Evolutionary conservation across 1,284 basidiomycete genomes (phyloP), one percentile per base, ranked within the genome.

Genomic region (Ceratobasidium sp.): DNA sequence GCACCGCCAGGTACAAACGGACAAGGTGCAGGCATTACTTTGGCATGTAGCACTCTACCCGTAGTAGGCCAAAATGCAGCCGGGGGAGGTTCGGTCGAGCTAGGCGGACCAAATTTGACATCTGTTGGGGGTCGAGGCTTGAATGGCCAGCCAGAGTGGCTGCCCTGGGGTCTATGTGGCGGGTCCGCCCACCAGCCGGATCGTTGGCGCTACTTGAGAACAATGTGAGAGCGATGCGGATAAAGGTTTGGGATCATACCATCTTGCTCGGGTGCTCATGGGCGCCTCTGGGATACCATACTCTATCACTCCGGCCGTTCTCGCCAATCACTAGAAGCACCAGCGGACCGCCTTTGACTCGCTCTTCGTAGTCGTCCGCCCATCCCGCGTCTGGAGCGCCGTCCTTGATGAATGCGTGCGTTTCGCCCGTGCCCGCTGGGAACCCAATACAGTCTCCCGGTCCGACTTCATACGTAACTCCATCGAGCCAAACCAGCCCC

Each of bases 371-470:
- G 45, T 73, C 74, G 20, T 65, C 60, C 13, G 2, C 49, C 60
- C 60, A 65, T 4, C 60, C 60, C n/a, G 20, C 49, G 31, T 65
- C 60, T 15, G 60, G 60, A 6, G 40, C 49, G 4, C 73, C 74
- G 52, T 73, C 70, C 47, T 74, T 75, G 52, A 74, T 73, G 53
- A 75, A 72, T 27, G 53, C 58, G 47, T 74, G 73, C 5, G 71
- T 71, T 40, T 73, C 71, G 20, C 74, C 74, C 20, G 74, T 75
- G 13, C 74, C 74, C 12, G 70, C 70, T 13, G 73, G 71, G 52
- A 75, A 75, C 5, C 73, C 74, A 17, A 75, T 57, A 31, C 69
- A 72, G 55, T 75, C 74, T 10, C 74, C 74, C 7, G 71, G 70
- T 13, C 69, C 62, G 20, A 75, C 68, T 2, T 62, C 67, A 22